Evolutionary conservation across 768 basidiomycete genomes (phyloP), one percentile per base, ranked within the genome.

Genomic region (Lactarius hatsudake): DNA sequence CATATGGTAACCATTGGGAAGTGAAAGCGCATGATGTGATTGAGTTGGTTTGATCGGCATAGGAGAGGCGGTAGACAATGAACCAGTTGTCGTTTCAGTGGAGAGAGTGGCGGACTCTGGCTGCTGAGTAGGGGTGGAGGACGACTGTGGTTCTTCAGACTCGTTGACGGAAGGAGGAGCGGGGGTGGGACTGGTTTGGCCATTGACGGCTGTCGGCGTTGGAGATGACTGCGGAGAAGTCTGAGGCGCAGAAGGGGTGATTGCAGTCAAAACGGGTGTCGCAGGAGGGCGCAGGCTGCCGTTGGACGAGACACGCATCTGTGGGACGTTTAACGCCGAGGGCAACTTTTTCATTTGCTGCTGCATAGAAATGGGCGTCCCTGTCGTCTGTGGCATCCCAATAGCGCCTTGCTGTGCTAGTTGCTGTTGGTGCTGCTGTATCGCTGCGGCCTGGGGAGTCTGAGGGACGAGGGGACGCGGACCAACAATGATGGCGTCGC

Each of bases 271-370:
- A 70, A 74, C 77, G 40, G 82, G 77, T 5, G 80, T 70, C 0
- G 75, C 71, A 15, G 83, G 81, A 0, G 84, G 83, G 28, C 82
- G 84, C 75, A 84, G 84, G 34, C 79, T 83, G 64, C 82, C 83
- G 28, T 83, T 84, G 0, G 87, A 84, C 2, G 86, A 85, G 43
- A 87, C 85, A 53, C 87, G 83, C 78, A 87, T 81, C 53, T 86
- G 87, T 1, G 86, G 83, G 2, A 83, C 76, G 0, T 78, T 75
- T 23, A 77, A 76, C 17, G 87, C 83, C 0, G 85, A 76, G 5
- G 78, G 85, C 78, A 89, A 82, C 73, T 85, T 83, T 79, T 87
- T 87, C 73, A 86, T 75, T 61, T 85, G 85, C 15, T 86, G 81
- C 57, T 83, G 82, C 72, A 87, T 80, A 1, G 88, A 79, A n/a